Evolutionary conservation across 2,329 filamentous ascomycete species (phyloP), one percentile per base, ranked within the genome.

Genomic region (Ceratocystis destructans): DNA sequence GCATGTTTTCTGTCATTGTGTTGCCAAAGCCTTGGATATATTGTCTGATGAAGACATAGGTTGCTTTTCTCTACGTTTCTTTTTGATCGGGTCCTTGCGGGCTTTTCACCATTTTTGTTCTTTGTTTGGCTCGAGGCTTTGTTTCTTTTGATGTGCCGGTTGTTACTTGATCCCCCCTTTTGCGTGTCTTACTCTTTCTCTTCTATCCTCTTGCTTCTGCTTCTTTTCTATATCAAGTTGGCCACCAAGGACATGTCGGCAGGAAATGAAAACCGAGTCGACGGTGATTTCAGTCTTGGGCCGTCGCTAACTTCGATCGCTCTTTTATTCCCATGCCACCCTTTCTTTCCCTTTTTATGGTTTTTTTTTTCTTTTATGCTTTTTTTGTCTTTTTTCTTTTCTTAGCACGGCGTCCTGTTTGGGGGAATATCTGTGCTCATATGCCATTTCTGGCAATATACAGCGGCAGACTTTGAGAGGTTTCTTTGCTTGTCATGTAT

Each of bases 271-370:
- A 12, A 12, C 37, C 37, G 37, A 41, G 12, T 41, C 37, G 37
- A 41, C 37, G 10, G 37, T 41, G 37, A 15, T 41, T 41, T 41
- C 12, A 15, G 37, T 41, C 37, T 41, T 41, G 37, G 10, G 37
- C 37, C 12, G 37, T 41, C 3, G 37, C 37, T 41, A 12, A 12
- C 10, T 41, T 41, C 37, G 10, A 15, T 41, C 3, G 37, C 37
- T 12, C 10, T 15, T 41, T 63, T 62, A 17, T 55, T 48, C n/a
- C 64, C 20, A 62, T 31, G 31, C 22, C 12, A 62, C 5, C 17
- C 69, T 71, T 73, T 72, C 71, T 71, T 65, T 64, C 55, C 66
- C 31, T 68, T 69, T 68, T 67, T 50, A 69, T 61, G 31, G 41
- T 69, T 59, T 41, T 20, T 41, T 33, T 41, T 22, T 22, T 22